Evolutionary conservation across 2,329 filamentous ascomycete species (phyloP), one percentile per base, ranked within the genome.

Genomic region (Rasamsonia emersonii): DNA sequence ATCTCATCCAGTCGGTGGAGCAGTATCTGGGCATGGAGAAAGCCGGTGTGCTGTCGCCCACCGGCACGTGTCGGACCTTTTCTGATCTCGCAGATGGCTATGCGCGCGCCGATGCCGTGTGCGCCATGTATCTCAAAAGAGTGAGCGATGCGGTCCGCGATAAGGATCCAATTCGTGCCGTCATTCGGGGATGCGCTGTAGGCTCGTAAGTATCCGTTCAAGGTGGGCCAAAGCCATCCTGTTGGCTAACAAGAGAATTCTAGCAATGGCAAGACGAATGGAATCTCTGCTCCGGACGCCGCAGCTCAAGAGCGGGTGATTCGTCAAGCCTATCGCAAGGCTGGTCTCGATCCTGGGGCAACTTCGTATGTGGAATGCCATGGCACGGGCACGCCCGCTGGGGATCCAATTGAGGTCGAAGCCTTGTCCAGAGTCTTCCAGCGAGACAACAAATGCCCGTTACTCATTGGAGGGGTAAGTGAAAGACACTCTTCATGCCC

Each of bases 261-360:
- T 26, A 33, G 18, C 30, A 33, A 79, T 43, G 76, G 75, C 10
- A 53, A 63, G 11, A 78, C 75, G 0, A 53, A 47, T n/a, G 72
- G 72, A 0, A 68, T 77, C 36, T 76, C 72, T 0, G 62, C 72
- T 49, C 75, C 74, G 0, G 73, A 56, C 31, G 46, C 53, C 1
- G 34, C 46, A 2, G 63, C 68, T 1, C 71, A 75, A 42, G 52
- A 58, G 1, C 33, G 26, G 0, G 36, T 64, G 2, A 64, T 65
- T 18, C 41, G 45, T 0, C 10, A 49, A 3, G 53, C 51, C 0
- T 67, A 68, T 34, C 25, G 15, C 4, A 42, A 41, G 6, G 56
- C 56, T 4, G 56, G 56, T 0, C 48, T 64, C 2, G 49, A 59
- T 33, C 18, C 21, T 1, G 18, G 18, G 4, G 24, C 37, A 8